Evolutionary conservation across 305 asterid genomes (phyloP).

Genomic region (Plantago lanceolata): DNA sequence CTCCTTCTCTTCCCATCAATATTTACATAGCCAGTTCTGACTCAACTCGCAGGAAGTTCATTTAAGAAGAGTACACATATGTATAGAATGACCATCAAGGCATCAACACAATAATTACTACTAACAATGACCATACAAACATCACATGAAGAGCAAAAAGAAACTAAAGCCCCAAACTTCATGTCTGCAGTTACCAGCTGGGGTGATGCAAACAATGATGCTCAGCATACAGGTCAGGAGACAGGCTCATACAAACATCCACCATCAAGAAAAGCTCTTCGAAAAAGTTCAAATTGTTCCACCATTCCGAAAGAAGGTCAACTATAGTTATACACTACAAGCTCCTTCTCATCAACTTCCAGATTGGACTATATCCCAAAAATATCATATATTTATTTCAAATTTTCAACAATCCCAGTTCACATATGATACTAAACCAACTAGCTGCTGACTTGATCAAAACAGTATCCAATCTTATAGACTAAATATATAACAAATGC

Average conservation of each 20-base stretch:
- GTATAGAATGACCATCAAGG: background rate
- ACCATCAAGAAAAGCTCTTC: background rate
- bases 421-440: background rate
- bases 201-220: background rate
- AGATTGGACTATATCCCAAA: background rate
- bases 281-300: no score
- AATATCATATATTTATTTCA: background rate
- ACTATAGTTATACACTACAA: background rate
- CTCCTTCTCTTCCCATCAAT: background rate
- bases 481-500: conserved; percentile 18
- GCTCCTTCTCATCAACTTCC: conserved; percentile 16
- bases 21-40: background rate
- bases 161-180: no score
- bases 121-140: background rate
- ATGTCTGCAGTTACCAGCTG: background rate
- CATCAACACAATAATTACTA: background rate
- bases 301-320: background rate
- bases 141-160: no score
- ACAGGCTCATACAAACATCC: background rate
- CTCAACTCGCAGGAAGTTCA: background rate
- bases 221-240: background rate
- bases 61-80: background rate
- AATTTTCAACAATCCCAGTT: background rate
- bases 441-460: conserved; percentile 28
- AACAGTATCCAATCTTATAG: conserved; percentile 25